Percentiles rank a stretch among this genome's conserved stretches.
Evolutionary conservation across 495 filamentous ascomycete species (phyloP).

Genomic region (Trichoderma reesei): DNA sequence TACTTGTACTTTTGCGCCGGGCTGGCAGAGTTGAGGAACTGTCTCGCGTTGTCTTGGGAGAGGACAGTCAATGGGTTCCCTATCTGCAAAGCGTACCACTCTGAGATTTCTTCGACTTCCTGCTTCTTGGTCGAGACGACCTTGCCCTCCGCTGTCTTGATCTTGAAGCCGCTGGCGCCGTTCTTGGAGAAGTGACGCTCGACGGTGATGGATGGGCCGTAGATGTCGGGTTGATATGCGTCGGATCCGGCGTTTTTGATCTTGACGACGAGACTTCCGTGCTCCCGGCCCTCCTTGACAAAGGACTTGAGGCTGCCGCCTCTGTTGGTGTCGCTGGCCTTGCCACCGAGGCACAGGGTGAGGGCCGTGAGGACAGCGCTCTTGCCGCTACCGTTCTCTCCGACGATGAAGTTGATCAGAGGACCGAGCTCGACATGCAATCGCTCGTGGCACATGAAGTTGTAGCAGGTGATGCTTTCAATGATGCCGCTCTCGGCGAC

Average conservation of each 20-base stretch:
- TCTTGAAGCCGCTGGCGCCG: constrained; percentile 74
- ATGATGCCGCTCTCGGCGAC: constrained; percentile 79
- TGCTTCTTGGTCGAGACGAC: constrained; percentile 72
- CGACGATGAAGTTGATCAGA: constrained; percentile 94
- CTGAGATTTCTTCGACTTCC: constrained; percentile 87
- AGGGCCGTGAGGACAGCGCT: constrained; percentile 93
- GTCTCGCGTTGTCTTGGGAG: constrained; percentile 88
- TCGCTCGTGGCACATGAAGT: constrained; percentile 89
- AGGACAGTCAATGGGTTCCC: constrained; percentile 98
- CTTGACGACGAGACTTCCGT: constrained; percentile 49
- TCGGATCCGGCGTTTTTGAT: constrained; percentile 83
- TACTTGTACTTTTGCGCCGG: constrained; percentile 88
- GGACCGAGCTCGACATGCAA: constrained; percentile 77
- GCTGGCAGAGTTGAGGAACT: constrained; percentile 80
- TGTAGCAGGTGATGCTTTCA: constrained; percentile 71
- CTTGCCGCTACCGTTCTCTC: constrained; percentile 98
- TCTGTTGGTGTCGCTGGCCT: constrained; percentile 89
- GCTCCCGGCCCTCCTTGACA: constrained; percentile 80
- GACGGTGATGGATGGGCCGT: constrained; percentile 76
- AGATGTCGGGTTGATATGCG: constrained; percentile 73
- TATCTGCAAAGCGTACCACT: constrained; percentile 86
- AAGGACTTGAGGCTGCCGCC: constrained; percentile 86
- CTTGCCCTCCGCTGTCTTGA: constrained; percentile 64
- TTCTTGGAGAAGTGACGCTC: constrained; percentile 76
- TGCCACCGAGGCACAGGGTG: constrained; percentile 87